phyloP scores from a whole-genome alignment of 768 basidiomycete species.

The Suillus bovinus region DNA sequence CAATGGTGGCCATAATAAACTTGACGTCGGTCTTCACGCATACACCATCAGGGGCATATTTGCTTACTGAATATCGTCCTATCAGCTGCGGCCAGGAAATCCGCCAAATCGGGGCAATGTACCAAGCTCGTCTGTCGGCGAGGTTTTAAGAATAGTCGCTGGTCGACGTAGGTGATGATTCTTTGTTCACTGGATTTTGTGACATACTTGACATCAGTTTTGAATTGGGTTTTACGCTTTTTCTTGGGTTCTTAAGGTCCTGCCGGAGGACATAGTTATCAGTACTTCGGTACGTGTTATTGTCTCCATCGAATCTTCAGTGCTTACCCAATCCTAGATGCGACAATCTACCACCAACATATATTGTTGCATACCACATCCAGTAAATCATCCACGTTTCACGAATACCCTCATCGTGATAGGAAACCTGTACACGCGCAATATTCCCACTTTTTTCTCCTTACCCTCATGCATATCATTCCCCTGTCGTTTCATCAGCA shows the following conservation, averaged over 20 bases:
- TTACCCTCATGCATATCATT: slow-evolving; percentile 5
- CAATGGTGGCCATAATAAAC: not conserved
- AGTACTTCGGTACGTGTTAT: not conserved
- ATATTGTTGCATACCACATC: not conserved
- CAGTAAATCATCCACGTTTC: not conserved
- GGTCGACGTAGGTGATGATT: slow-evolving; percentile 24
- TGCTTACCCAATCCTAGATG: not conserved
- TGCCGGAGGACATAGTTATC: slow-evolving; percentile 17
- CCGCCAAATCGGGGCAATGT: slow-evolving; percentile 12
- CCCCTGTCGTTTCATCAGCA: not conserved
- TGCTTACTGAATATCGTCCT: slow-evolving; percentile 21
- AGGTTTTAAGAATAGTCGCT: slow-evolving; percentile 24
- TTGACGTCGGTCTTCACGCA: slow-evolving; percentile 6
- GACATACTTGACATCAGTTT: slow-evolving; percentile 19
- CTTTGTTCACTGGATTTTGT: not conserved
- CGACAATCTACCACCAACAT: not conserved
- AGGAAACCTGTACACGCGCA: not conserved
- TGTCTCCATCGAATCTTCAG: too few species aligned
- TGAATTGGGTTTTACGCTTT: slow-evolving; percentile 22
- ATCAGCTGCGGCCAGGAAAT: slow-evolving; percentile 22
- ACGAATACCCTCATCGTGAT: not conserved
- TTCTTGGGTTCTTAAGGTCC: slow-evolving; percentile 25
- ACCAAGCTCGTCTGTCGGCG: slow-evolving; percentile 12
- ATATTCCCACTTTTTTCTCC: not conserved
- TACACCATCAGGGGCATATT: slow-evolving; percentile 15